These are phyloP conservation scores for Calvatia gigantea DNA, from an alignment of 768 basidiomycete species.

Conservation along the genomic window DNA sequence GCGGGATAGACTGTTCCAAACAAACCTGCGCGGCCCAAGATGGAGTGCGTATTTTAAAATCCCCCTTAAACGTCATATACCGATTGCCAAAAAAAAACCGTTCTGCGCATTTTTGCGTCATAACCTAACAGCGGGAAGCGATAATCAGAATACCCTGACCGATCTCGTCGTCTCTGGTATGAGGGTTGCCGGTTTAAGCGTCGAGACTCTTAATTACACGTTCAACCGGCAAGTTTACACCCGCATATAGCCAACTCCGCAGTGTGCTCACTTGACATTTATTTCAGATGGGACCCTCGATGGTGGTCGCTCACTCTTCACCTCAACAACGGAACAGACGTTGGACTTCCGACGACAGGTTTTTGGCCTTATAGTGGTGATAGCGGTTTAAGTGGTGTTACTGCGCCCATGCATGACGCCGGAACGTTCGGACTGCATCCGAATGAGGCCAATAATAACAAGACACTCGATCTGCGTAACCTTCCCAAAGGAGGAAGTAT, in stretches of 20 bases:
- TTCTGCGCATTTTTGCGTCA: neutral
- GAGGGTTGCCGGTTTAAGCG: conserved; percentile 22
- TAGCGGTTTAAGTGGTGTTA: conserved; percentile 24
- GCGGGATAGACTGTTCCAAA: conserved; percentile 26
- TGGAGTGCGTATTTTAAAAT: conserved; percentile 21
- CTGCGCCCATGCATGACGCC: conserved; percentile 23
- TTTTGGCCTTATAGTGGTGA: conserved; percentile 30
- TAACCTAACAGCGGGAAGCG: conserved; percentile 24
- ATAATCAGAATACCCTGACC: conserved; percentile 27
- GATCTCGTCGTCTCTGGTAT: conserved; percentile 21
- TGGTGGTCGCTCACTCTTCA: conserved; percentile 30
- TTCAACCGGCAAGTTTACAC: conserved; percentile 17
- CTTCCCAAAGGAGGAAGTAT: conserved; percentile 19
- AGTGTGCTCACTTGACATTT: neutral
- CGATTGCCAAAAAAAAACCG: neutral
- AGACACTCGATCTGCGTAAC: conserved; percentile 17
- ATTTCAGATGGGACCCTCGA: conserved; percentile 27
- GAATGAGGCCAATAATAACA: conserved; percentile 16
- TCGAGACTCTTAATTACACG: conserved; percentile 22
- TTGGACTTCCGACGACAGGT: conserved; percentile 27
- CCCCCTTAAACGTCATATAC: neutral
- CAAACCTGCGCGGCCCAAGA: conserved; percentile 27
- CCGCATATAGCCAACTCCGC: neutral
- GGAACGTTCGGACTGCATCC: conserved; percentile 21
- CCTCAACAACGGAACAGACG: conserved; percentile 24